phyloP scores from a whole-genome alignment of 192 early-diverging fungal species.

The Backusella australiensis region DNA sequence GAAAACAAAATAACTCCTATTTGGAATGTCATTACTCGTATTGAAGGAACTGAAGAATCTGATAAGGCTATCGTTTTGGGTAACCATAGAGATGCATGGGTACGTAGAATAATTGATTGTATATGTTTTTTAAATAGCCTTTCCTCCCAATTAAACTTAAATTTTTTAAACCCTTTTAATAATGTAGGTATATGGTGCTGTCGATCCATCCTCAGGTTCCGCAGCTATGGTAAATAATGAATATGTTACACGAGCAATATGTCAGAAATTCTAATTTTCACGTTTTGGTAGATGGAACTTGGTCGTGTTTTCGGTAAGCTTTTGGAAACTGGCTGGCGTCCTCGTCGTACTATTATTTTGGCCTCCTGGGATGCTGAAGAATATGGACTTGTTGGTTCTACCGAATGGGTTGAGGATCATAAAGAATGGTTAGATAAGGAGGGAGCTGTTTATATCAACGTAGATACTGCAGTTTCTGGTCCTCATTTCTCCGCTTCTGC shows the following conservation, averaged over 20 bases:
- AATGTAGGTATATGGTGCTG: conserved; percentile 52
- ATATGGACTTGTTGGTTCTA: conserved; percentile 62
- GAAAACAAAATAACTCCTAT: conserved; percentile 55
- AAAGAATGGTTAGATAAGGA: conserved; percentile 57
- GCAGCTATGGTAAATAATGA: conserved; percentile 41
- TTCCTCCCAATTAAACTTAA: not conserved
- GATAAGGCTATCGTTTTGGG: conserved; percentile 50
- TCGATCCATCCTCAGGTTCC: conserved; percentile 63
- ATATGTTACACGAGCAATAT: not conserved
- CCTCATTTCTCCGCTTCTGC: conserved; percentile 47
- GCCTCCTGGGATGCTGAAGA: conserved; percentile 74
- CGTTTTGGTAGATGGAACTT: conserved; percentile 41
- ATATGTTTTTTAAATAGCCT: not conserved
- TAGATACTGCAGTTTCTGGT: conserved; percentile 56
- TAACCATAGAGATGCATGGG: conserved; percentile 70
- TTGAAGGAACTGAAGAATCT: conserved; percentile 55
- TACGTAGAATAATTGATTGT: not conserved
- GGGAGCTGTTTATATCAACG: conserved; percentile 60
- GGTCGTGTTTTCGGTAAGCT: conserved; percentile 56
- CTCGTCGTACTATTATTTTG: conserved; percentile 60
- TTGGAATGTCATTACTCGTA: conserved; percentile 67
- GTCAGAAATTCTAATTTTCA: not conserved
- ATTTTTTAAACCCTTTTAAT: not conserved
- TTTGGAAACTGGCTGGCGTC: conserved; percentile 60
- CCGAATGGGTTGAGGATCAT: conserved; percentile 72